phyloP scores from a whole-genome alignment of 306 rosid genomes.

The Parietaria judaica region DNA sequence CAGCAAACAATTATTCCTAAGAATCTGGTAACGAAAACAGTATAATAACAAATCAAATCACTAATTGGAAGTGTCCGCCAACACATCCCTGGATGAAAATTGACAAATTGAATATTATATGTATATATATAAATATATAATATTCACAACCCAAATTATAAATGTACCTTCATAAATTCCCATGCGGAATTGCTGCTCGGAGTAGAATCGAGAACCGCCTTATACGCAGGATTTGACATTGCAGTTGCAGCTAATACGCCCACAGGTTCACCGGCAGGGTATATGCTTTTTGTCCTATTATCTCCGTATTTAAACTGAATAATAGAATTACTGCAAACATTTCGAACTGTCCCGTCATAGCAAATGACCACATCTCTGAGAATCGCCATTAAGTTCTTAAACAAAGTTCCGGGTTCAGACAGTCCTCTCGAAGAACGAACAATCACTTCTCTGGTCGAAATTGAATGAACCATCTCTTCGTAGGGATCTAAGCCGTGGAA shows the following conservation, averaged over 20 bases:
- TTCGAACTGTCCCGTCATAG: conserved; percentile 87
- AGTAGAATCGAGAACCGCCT: conserved; percentile 89
- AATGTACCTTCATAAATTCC: conserved; percentile 88
- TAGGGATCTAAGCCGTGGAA: conserved; percentile 81
- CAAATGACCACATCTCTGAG: conserved; percentile 87
- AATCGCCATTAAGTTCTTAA: conserved; percentile 91
- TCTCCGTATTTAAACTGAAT: conserved; percentile 89
- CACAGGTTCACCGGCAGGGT: conserved; percentile 97
- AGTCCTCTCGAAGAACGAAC: conserved; percentile 92
- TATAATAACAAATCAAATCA: neutral
- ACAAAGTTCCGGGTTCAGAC: conserved; percentile 89
- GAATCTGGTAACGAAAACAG: too few relatives aligned
- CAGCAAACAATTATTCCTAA: too few relatives aligned
- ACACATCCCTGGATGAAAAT: too few relatives aligned
- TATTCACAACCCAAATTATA: conserved; percentile 5
- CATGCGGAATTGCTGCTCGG: conserved; percentile 94
- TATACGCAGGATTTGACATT: conserved; percentile 96
- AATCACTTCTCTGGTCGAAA: conserved; percentile 69
- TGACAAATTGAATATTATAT: too few relatives aligned
- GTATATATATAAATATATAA: too few relatives aligned
- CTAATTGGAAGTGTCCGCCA: too few relatives aligned
- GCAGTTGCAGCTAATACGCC: conserved; percentile 96
- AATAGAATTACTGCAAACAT: conserved; percentile 75
- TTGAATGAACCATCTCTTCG: conserved; percentile 87
- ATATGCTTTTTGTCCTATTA: conserved; percentile 35